These are phyloP conservation scores for Larix sibirica DNA, from an alignment of 83 land plant species.

Conservation along the genomic window DNA sequence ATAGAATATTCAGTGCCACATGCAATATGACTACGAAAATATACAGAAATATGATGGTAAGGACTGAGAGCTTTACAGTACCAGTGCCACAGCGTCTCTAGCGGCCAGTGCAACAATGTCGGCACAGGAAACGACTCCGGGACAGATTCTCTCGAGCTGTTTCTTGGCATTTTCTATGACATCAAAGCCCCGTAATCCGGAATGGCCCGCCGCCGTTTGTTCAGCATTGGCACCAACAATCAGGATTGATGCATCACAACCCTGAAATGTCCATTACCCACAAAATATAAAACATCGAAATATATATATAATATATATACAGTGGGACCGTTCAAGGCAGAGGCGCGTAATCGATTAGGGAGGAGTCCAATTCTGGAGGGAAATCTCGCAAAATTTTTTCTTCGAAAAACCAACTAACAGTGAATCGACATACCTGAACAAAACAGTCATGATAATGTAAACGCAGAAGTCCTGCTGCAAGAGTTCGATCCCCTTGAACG, in stretches of 20 bases:
- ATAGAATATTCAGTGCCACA: background rate
- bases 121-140: conserved; percentile 62
- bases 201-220: conserved; percentile 34
- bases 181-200: conserved; percentile 61
- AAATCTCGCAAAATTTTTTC: background rate
- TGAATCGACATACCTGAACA: conserved; percentile 15
- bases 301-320: no score
- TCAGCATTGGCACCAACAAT: conserved; percentile 48
- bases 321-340: no score
- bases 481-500: background rate
- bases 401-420: background rate
- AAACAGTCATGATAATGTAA: conserved; percentile 36
- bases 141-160: conserved; percentile 44
- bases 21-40: background rate
- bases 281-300: no score
- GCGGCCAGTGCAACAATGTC: conserved; percentile 68
- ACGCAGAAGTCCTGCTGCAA: conserved; percentile 29
- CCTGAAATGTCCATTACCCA: conserved; percentile 22
- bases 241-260: conserved; percentile 64
- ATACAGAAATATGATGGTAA: background rate
- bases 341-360: no score
- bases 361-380: background rate
- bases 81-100: conserved; percentile 56
- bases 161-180: conserved; percentile 57
- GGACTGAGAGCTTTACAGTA: background rate